phyloP scores from a whole-genome alignment of 140 eudicot species.

The Anethum foeniculum region DNA sequence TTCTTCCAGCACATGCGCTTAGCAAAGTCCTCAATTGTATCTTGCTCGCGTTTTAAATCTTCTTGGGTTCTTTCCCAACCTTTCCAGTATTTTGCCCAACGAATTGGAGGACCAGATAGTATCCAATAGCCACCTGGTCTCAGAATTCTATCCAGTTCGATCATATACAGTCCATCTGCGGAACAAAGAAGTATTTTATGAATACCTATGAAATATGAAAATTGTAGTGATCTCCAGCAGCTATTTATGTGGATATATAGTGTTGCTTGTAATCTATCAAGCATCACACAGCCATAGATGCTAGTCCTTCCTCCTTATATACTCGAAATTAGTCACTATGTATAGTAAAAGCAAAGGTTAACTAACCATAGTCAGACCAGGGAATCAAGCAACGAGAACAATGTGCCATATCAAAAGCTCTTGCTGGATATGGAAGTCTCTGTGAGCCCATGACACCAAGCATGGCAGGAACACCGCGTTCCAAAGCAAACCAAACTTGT shows the following conservation, averaged over 20 bases:
- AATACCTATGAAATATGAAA: neutral
- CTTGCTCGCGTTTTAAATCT: slow-evolving; percentile 84
- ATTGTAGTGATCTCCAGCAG: neutral
- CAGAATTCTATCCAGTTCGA: slow-evolving; percentile 81
- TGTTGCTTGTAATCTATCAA: neutral
- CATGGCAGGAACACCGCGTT: slow-evolving; percentile 97
- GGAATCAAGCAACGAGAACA: slow-evolving; percentile 94
- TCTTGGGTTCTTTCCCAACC: slow-evolving; percentile 92
- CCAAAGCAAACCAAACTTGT: slow-evolving; percentile 92
- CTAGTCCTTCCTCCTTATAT: neutral
- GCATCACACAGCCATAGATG: neutral
- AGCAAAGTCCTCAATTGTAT: slow-evolving; percentile 61
- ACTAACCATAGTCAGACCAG: slow-evolving; percentile 54
- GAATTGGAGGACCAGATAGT: slow-evolving; percentile 94
- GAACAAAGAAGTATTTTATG: neutral
- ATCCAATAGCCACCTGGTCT: slow-evolving; percentile 99
- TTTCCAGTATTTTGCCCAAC: slow-evolving; percentile 56
- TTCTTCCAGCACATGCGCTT: slow-evolving; percentile 83
- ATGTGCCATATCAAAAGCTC: slow-evolving; percentile 97
- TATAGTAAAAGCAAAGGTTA: neutral
- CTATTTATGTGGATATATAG: neutral
- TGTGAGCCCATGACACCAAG: slow-evolving; percentile 75
- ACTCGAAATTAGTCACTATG: neutral
- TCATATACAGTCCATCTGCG: slow-evolving; percentile 73
- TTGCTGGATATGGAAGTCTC: slow-evolving; percentile 81